These are phyloP conservation scores for Hygrophoropsis aurantiaca DNA, from an alignment of 768 basidiomycete species.

Conservation along the genomic window DNA sequence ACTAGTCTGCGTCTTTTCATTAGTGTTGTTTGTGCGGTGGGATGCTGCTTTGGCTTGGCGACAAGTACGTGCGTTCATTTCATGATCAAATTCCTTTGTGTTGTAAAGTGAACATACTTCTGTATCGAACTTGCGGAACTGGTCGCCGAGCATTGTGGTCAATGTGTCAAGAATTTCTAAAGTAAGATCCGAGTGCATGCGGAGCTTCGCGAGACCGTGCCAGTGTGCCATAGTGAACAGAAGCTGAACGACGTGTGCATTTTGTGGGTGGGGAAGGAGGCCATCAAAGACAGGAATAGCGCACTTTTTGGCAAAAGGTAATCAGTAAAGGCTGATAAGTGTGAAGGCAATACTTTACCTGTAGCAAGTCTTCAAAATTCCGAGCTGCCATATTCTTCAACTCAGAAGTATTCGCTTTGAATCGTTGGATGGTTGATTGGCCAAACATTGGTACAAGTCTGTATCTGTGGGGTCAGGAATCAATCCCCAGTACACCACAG, in stretches of 20 bases:
- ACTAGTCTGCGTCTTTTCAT: not conserved
- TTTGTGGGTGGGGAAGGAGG: slow-evolving; percentile 15
- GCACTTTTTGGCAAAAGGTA: slow-evolving; percentile 15
- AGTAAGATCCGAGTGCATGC: slow-evolving; percentile 18
- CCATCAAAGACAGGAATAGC: slow-evolving; percentile 32
- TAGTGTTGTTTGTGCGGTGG: not conserved
- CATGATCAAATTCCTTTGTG: slow-evolving; percentile 13
- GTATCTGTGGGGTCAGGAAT: slow-evolving; percentile 16
- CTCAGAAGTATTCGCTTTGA: slow-evolving; percentile 30
- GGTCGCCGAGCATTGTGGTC: slow-evolving; percentile 15
- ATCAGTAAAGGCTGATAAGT: not conserved
- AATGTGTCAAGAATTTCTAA: slow-evolving; percentile 9
- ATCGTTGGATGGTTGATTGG: slow-evolving; percentile 30
- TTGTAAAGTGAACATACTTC: slow-evolving; percentile 19
- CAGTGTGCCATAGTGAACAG: slow-evolving; percentile 20
- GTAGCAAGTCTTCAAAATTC: slow-evolving; percentile 39
- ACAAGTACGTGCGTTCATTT: slow-evolving; percentile 2
- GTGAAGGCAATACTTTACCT: slow-evolving; percentile 17
- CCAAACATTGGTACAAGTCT: slow-evolving; percentile 29
- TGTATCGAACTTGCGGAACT: slow-evolving; percentile 19
- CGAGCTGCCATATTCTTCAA: slow-evolving; percentile 38
- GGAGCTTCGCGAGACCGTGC: slow-evolving; percentile 32
- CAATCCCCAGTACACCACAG: not conserved
- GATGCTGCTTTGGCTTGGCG: not conserved
- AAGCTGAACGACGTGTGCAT: slow-evolving; percentile 12